A percentile compares a stretch with the other conserved stretches of the same genome.
phyloP scores from a whole-genome alignment of 768 basidiomycete species.

The Steccherinum ochraceum region DNA sequence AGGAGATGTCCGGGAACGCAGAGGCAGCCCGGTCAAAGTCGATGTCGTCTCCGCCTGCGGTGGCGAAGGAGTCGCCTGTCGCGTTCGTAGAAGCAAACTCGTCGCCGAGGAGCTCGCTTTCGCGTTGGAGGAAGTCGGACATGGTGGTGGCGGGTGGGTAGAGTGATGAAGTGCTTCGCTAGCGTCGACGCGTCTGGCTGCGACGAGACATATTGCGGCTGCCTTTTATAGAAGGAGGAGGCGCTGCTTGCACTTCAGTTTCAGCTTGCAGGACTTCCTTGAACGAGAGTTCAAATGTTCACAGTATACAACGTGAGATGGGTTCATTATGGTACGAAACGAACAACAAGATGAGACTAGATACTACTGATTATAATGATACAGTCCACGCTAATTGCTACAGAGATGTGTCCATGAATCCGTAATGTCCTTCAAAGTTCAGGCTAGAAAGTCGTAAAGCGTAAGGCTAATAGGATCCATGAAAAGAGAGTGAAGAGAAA shows the following conservation, averaged over 20 bases:
- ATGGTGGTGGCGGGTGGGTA: slow-evolving; percentile 19
- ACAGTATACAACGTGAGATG: too few relatives aligned
- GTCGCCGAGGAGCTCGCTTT: slow-evolving; percentile 27
- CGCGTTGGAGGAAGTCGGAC: slow-evolving; percentile 31
- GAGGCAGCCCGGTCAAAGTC: slow-evolving; percentile 80
- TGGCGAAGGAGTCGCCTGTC: slow-evolving; percentile 22
- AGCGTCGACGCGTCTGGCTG: background rate
- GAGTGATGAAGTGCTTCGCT: background rate
- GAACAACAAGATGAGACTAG: too few relatives aligned
- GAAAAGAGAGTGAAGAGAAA: too few relatives aligned
- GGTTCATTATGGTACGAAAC: too few relatives aligned
- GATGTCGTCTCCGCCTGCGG: slow-evolving; percentile 44
- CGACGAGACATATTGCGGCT: background rate
- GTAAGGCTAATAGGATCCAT: too few relatives aligned
- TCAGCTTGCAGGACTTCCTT: too few relatives aligned
- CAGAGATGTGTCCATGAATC: too few relatives aligned
- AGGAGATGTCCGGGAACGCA: slow-evolving; percentile 79
- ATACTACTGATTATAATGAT: too few relatives aligned
- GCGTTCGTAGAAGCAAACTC: slow-evolving; percentile 22
- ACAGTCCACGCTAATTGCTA: too few relatives aligned
- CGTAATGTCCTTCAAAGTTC: too few relatives aligned
- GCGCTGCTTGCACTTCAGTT: background rate
- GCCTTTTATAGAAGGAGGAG: background rate
- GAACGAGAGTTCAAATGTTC: too few relatives aligned
- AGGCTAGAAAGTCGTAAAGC: too few relatives aligned